Conservation (phyloP, 306 rosid species). For the Sechiopsis laciniata region DNA sequence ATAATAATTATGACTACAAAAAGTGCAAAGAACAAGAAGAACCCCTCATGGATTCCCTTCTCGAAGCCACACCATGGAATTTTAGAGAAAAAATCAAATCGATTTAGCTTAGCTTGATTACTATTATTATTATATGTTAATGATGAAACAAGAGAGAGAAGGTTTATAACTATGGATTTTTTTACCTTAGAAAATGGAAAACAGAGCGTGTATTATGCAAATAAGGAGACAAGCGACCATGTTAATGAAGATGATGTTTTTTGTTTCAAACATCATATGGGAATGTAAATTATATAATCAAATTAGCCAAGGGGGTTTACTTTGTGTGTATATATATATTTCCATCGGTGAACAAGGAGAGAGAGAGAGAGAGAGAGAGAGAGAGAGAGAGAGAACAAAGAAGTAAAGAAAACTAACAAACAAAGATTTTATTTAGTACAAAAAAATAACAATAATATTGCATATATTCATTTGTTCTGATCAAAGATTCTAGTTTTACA, state of each 20-base stretch:
- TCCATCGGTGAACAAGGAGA: not conserved
- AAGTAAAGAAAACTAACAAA: not conserved
- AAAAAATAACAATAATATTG: not conserved
- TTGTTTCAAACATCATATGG: slow-evolving; percentile 7
- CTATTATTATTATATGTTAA: not conserved
- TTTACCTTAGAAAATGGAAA: not conserved
- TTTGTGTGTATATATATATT: not conserved
- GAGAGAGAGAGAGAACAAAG: not conserved
- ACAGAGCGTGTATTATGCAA: not conserved
- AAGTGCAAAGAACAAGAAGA: slow-evolving; percentile 10
- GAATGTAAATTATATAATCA: not conserved
- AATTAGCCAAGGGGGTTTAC: not conserved
- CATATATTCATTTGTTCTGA: slow-evolving; percentile 15
- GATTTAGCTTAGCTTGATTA: not conserved
- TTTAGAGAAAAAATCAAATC: slow-evolving; percentile 29
- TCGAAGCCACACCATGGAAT: slow-evolving; percentile 32
- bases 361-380: not conserved
- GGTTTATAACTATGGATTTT: not conserved
- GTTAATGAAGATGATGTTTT: slow-evolving; percentile 17
- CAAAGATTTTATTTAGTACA: slow-evolving; percentile 19
- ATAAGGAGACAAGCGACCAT: slow-evolving; percentile 16
- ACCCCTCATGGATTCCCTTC: slow-evolving; percentile 28
- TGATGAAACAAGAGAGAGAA: not conserved
- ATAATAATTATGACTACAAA: slow-evolving; percentile 11
- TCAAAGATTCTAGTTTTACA: slow-evolving; percentile 3